Base-by-base conservation (phyloP, 192 early-diverging fungal genomes). In the Umbelopsis sp. region DNA sequence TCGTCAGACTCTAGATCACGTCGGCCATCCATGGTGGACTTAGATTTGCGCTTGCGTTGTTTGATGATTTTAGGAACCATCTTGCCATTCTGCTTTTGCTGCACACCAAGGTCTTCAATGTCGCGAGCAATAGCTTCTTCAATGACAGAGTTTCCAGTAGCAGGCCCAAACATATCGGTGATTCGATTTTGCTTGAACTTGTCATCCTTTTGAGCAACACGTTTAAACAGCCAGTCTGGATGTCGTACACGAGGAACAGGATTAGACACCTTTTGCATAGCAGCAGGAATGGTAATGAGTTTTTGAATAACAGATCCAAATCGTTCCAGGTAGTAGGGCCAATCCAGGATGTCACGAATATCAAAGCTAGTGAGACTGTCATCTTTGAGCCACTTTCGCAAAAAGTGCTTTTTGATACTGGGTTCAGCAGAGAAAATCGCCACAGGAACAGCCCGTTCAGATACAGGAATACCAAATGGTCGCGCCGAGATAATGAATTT, bases 261-360 rank as follows among this genome's bases (percentile, higher is more conserved):
- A 76, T 99, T 99, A 6, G 82, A 32, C 12, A 99, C 90, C 47
- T 92, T 89, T 77, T 99, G 98, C 94, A 97, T 94, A 0, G 96
- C 96, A 9, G 98, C 98, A 0, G 98, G 98, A 74, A 99, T 99
- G 1, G 96, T 98, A 70, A 99, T 97, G 29, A 98, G 81, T 77
- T 98, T 99, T 75, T 96, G 96, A 75, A 99, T 96, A 2, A 96
- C 95, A 31, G 89, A 88, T 44, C 92, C 93, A 66, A 99, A 97
- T 34, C 98, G 90, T 81, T 99, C 97, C 66, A 96, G 66, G 73
- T 99, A 99, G 77, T 99, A 99, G 56, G 91, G 79, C 98, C 98
- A 99, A 80, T 99, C 97, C 16, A 99, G 68, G 36, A 99, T 95
- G 22, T 90, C 86, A 45, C 97, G 87, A 72, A 99, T 96, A 70